Evolutionary conservation across 257 asterid species (phyloP), one percentile per base, ranked within the genome.

Genomic region (Catharanthus roseus): DNA sequence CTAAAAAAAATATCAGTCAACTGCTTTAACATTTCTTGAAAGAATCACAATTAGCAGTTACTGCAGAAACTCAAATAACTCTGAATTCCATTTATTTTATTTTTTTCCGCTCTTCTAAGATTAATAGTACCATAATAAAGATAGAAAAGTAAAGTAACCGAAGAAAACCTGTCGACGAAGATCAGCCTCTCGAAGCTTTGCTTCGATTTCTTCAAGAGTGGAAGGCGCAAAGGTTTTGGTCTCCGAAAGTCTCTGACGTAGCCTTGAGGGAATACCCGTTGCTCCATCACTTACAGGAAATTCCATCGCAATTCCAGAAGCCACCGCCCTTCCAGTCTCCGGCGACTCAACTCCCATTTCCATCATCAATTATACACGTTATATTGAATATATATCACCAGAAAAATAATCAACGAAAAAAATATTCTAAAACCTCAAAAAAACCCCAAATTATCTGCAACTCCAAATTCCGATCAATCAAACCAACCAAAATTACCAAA

Each of bases 141-240:
- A 29, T 49, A 0, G 13, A 41, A 21, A 50, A 45, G 29, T n/a
- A 53, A 33, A 45, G 65, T 57, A 62, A 58, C 39, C 7, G 39
- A 12, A 54, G 57, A 42, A 60, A 5, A 95, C 99, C 97, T 88
- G 96, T 39, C 98, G 93, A 38, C 99, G 91, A 78, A 89, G 86
- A 82, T 88, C 87, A 70, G 99, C 99, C 69, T 82, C 88, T 5
- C 86, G 95, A 70, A 95, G 96, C 83, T 90, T 95, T 44, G 97
- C 89, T 75, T 91, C 84, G 38, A 95, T 95, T 79, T 95, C 91
- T 77, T 95, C 95, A 26, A 88, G 86, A 57, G 90, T 83, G 51
- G 90, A 73, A 55, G 92, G 92, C 38, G 92, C 16, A 50, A 90
- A 81, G 33, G 85, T 66, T 70, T 87, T 95, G 26, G 91, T 64